A percentile compares a stretch with the other conserved stretches of the same genome.
Conservation (phyloP, 139 green algal species). For the Gonium pectorale region DNA sequence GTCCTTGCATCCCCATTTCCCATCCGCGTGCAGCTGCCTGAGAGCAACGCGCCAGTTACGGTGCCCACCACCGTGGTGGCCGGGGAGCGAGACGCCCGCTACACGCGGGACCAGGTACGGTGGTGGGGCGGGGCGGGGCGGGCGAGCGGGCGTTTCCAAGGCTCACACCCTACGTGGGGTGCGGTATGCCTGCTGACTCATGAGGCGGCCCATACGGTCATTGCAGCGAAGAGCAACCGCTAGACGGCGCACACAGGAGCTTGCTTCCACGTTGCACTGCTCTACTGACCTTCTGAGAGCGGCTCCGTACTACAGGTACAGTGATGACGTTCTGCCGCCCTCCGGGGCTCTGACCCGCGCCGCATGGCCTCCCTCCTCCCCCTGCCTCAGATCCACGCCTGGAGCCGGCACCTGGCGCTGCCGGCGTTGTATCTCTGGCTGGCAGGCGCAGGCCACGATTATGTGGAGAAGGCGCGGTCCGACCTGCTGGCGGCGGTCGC, state of each 20-base stretch:
- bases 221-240: no score
- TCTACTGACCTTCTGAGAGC: no score
- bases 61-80: constrained; percentile 38
- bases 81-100: constrained; percentile 43
- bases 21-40: background rate
- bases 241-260: no score
- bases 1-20: no score
- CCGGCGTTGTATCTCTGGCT: constrained; percentile 43
- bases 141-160: background rate
- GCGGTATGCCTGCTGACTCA: no score
- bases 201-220: no score
- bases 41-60: background rate
- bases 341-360: no score
- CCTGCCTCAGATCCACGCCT: background rate
- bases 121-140: background rate
- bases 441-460: constrained; percentile 40
- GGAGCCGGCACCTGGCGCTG: background rate
- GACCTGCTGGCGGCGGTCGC: constrained; percentile 18
- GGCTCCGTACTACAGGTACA: no score
- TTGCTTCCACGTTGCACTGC: no score
- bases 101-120: constrained; percentile 50
- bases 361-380: no score
- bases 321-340: no score
- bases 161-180: no score
- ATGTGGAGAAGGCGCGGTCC: constrained; percentile 30